Evolutionary conservation across 768 basidiomycete species (phyloP), one percentile per base, ranked within the genome.

Genomic region (Chalciporus pseudorubinellus): DNA sequence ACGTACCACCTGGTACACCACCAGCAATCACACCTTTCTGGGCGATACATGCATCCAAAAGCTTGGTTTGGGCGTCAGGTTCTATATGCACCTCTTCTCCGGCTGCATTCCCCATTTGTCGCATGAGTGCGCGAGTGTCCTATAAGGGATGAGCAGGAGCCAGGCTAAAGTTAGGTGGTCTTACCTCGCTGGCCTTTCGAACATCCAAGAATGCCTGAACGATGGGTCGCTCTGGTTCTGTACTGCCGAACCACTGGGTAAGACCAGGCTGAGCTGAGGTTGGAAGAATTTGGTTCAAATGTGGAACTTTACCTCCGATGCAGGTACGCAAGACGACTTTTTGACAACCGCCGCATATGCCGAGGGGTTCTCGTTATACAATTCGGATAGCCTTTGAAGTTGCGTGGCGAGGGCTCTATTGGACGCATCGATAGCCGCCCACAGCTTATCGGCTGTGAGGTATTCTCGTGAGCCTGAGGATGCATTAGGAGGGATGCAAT

Each of bases 1-100:
- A 67, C 87, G 59, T 62, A 94, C 95, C 95, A 38, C 97, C 97
- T 6, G 97, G 97, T 5, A 98, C 97, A 18, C 95, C 95, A 21
- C 94, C 95, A 19, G 92, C 93, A 34, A 98, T 78, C 16, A 98
- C 86, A 24, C 97, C 97, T 3, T 88, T 82, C 57, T 87, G 78
- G 13, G 78, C 71, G 14, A 88, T 73, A 54, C 92, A 95, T 4
- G 76, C 74, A 64, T 98, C 82, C 43, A 99, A 77, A 19, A 99
- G 79, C 38, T 74, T 68, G 0, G 92, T 95, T 69, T 99, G 97
- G 65, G 88, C 83, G 4, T 76, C 69, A 1, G 97, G 97, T 68
- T 99, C 97, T 53, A 99, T 95, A 16, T 90, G 87, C 6, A 95
- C 93, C 16, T 74, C 81, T 38, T 59, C 57, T 4, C 61, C 68